A percentile compares a stretch with the other conserved stretches of the same genome.
Evolutionary conservation across 441 rosid species (phyloP).

Genomic region (Gossypium gossypioides): DNA sequence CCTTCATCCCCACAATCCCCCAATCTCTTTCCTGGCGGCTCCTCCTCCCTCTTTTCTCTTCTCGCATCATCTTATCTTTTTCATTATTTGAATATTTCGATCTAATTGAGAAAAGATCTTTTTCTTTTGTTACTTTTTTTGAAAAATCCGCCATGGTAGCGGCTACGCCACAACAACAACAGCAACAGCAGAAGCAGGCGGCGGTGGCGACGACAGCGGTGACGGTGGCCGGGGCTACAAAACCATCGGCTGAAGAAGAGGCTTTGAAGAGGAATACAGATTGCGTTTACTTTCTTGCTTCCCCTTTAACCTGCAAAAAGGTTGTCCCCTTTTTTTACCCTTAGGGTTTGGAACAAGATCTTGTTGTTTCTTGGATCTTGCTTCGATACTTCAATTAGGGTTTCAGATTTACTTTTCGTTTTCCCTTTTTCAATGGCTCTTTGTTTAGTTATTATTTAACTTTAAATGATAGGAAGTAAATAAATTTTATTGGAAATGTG

Average conservation of each 20-base stretch:
- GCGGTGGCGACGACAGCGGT: conserved; percentile 14
- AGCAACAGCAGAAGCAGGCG: conserved; percentile 16
- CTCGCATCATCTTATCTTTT: conserved; percentile 9
- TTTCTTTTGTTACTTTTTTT: neutral
- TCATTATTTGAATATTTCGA: conserved; percentile 15
- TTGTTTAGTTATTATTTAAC: neutral
- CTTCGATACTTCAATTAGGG: conserved; percentile 17
- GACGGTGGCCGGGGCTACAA: neutral
- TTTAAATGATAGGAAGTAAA: neutral
- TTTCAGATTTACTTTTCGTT: conserved; percentile 24
- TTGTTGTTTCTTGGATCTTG: conserved; percentile 8
- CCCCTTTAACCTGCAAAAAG: conserved; percentile 80
- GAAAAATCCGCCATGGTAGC: conserved; percentile 42
- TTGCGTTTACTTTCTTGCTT: conserved; percentile 93
- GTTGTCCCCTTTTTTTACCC: neutral
- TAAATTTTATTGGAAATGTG: neutral
- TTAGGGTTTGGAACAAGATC: conserved; percentile 10
- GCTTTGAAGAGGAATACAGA: conserved; percentile 85
- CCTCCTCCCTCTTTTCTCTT: neutral
- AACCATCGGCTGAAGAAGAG: conserved; percentile 64
- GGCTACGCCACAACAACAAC: conserved; percentile 27
- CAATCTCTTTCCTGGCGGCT: conserved; percentile 25
- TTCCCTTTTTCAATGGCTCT: neutral
- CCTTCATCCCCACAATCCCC: neutral
- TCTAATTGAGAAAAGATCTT: conserved; percentile 17